Conservation (phyloP, 192 early-diverging fungal species). For the Gryganskiella cystojenkinii region DNA sequence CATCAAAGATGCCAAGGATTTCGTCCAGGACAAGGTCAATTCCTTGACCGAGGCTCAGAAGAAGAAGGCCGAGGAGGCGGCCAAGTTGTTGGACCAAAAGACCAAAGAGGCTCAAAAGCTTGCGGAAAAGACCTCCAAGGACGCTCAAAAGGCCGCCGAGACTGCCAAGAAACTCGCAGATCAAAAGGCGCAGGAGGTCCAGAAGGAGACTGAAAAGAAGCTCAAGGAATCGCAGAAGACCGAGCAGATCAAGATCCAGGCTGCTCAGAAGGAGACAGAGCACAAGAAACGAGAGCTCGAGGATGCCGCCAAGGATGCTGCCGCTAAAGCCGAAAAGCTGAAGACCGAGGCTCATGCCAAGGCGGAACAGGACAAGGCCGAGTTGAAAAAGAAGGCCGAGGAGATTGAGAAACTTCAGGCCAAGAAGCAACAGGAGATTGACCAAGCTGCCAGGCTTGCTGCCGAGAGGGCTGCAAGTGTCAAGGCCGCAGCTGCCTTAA, state of each 20-base stretch:
- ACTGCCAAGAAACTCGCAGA: slow-evolving; percentile 3
- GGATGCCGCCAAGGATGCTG: not conserved
- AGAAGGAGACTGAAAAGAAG: not conserved
- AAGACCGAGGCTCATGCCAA: not conserved
- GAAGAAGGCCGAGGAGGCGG: not conserved
- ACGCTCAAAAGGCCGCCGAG: not conserved
- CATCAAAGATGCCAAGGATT: not conserved
- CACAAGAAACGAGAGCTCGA: slow-evolving; percentile 14
- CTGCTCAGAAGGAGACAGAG: not conserved
- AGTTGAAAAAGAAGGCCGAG: not conserved
- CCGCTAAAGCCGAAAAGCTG: not conserved
- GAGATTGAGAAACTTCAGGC: not conserved
- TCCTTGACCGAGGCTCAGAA: not conserved
- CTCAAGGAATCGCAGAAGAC: not conserved
- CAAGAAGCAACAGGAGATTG: slow-evolving; percentile 7
- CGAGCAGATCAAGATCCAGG: not conserved
- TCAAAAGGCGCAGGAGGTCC: not conserved
- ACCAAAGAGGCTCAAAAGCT: not conserved
- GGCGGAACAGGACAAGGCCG: not conserved
- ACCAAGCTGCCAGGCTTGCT: not conserved
- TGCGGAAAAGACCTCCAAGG: not conserved
- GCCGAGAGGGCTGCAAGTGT: not conserved
- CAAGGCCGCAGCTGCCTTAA: slow-evolving; percentile 5
- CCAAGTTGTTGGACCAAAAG: not conserved
- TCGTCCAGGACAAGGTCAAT: not conserved